Conservation (phyloP, 345 rosid genomes). For the Dimocarpus longan region DNA sequence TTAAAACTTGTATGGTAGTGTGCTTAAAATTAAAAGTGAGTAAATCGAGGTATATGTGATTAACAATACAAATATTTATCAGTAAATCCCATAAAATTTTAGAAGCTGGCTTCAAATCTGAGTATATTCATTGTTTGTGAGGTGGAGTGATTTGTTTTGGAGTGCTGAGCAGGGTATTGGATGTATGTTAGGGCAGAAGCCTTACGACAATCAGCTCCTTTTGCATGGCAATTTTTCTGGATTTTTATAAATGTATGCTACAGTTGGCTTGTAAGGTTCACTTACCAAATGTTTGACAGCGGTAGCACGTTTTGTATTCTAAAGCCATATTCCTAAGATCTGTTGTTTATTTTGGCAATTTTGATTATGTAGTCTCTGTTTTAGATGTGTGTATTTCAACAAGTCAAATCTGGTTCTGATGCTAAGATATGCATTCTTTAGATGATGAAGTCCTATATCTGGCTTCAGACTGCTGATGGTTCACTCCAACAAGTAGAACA, state of each 20-base stretch:
- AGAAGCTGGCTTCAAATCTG: not conserved
- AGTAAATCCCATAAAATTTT: not conserved
- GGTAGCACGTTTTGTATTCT: not conserved
- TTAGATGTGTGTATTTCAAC: conserved; percentile 7
- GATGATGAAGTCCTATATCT: conserved; percentile 77
- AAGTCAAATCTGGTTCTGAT: conserved; percentile 23
- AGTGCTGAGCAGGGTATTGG: not conserved
- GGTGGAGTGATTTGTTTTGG: not conserved
- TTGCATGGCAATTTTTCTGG: not conserved
- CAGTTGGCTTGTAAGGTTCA: not conserved
- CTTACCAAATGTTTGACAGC: not conserved
- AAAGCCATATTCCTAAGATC: not conserved
- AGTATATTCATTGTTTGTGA: not conserved
- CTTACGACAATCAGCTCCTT: not conserved
- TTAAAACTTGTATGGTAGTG: not conserved
- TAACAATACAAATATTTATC: not conserved
- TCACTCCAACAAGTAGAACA: conserved; percentile 88
- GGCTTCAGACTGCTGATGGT: conserved; percentile 92
- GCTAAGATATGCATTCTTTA: conserved; percentile 23
- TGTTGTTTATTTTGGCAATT: not conserved
- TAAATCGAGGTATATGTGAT: not conserved
- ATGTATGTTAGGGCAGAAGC: not conserved
- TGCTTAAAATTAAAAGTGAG: not conserved
- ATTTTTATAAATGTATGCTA: too few relatives aligned
- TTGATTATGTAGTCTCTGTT: not conserved